phyloP scores from a whole-genome alignment of 495 filamentous ascomycete species.

The Achaetomiella virescens region DNA sequence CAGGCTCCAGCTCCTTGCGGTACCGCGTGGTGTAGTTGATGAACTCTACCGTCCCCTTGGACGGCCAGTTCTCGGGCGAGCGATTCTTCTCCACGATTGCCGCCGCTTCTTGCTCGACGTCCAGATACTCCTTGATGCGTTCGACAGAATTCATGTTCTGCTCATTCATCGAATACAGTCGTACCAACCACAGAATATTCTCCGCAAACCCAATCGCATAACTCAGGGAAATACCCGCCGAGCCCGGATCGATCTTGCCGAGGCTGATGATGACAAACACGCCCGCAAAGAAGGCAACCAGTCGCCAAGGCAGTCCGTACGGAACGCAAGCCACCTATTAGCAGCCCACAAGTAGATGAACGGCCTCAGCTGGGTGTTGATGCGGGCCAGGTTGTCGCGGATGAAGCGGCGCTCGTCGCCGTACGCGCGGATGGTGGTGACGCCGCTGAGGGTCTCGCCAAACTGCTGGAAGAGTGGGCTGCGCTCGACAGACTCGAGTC shows the following conservation, averaged over 20 bases:
- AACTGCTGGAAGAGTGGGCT: slow-evolving; percentile 98
- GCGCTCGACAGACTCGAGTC: slow-evolving; percentile 87
- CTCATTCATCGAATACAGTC: slow-evolving; percentile 91
- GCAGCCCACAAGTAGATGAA: slow-evolving; percentile 97
- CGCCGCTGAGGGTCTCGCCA: slow-evolving; percentile 89
- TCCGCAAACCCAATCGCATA: slow-evolving; percentile 98
- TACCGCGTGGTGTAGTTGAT: slow-evolving; percentile 84
- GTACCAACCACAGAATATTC: slow-evolving; percentile 93
- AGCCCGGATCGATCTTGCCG: slow-evolving; percentile 83
- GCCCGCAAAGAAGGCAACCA: slow-evolving; percentile 92
- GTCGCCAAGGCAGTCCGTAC: slow-evolving; percentile 86
- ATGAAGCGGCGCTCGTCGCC: slow-evolving; percentile 91
- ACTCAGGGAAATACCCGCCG: slow-evolving; percentile 92
- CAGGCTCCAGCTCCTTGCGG: slow-evolving; percentile 76
- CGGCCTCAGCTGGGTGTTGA: slow-evolving; percentile 86
- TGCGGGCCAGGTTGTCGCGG: slow-evolving; percentile 79
- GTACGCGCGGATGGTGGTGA: slow-evolving; percentile 97
- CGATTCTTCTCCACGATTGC: slow-evolving; percentile 71
- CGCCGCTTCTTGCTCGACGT: slow-evolving; percentile 88
- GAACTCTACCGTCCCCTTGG: slow-evolving; percentile 79
- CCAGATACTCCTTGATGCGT: slow-evolving; percentile 92
- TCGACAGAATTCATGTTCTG: slow-evolving; percentile 99
- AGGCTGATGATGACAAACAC: slow-evolving; percentile 81
- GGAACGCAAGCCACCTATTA: slow-evolving; percentile 92
- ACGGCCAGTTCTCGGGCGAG: slow-evolving; percentile 77